Evolutionary conservation across 2,329 filamentous ascomycete genomes (phyloP).

Genomic region (Gnomoniopsis sp.): DNA sequence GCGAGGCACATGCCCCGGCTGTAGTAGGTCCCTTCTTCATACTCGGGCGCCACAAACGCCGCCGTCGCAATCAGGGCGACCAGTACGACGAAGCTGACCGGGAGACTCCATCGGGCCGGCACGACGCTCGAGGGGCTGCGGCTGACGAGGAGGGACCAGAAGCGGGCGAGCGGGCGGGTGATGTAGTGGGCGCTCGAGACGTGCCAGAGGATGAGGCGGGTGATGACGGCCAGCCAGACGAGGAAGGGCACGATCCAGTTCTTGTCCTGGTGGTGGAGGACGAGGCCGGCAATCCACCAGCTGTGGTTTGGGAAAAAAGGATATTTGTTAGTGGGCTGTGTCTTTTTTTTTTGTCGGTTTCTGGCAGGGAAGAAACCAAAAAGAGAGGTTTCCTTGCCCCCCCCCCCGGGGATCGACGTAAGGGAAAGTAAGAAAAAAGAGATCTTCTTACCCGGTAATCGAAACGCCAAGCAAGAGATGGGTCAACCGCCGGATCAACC

Average conservation of each 20-base stretch:
- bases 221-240: slow-evolving; percentile 69
- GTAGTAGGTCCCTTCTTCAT: slow-evolving; percentile 70
- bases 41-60: slow-evolving; percentile 69
- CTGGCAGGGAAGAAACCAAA: too few relatives aligned
- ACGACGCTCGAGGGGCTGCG: slow-evolving; percentile 53
- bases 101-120: slow-evolving; percentile 63
- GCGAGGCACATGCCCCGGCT: slow-evolving; percentile 81
- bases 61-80: slow-evolving; percentile 74
- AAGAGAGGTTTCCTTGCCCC: not conserved
- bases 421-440: not conserved
- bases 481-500: not conserved
- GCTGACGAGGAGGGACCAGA: slow-evolving; percentile 67
- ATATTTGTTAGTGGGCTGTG: not conserved
- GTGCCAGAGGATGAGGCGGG: slow-evolving; percentile 73
- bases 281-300: slow-evolving; percentile 75
- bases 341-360: not conserved
- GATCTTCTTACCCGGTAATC: slow-evolving; percentile 3
- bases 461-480: not conserved
- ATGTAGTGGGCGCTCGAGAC: slow-evolving; percentile 65
- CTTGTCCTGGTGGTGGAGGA: slow-evolving; percentile 67
- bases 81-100: slow-evolving; percentile 60
- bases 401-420: too few relatives aligned
- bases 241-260: slow-evolving; percentile 86
- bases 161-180: slow-evolving; percentile 60
- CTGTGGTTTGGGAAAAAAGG: slow-evolving; percentile 27